A percentile compares a stretch with the other conserved stretches of the same genome.
Conservation (phyloP, 2,329 filamentous ascomycete genomes). For the Westerdykella ornata region DNA sequence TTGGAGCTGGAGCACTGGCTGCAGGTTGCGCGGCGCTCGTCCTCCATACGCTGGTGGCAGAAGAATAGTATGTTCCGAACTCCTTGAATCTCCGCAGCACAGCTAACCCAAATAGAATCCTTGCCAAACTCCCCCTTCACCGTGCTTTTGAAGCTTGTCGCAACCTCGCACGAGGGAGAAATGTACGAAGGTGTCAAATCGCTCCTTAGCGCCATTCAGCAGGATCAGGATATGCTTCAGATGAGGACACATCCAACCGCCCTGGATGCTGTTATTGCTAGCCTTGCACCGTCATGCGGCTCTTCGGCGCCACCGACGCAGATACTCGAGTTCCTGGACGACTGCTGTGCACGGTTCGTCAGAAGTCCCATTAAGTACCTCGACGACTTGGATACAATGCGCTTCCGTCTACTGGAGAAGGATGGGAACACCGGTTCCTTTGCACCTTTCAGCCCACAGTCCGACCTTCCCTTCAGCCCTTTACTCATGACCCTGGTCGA, state of each 20-base stretch:
- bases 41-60: slow-evolving; percentile 85
- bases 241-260: slow-evolving; percentile 35
- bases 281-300: slow-evolving; percentile 39
- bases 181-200: slow-evolving; percentile 48
- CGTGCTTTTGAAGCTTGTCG: slow-evolving; percentile 58
- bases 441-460: slow-evolving; percentile 3
- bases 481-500: slow-evolving; percentile 65
- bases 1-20: slow-evolving; percentile 78
- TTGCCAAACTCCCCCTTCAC: slow-evolving; percentile 63
- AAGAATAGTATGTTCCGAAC: slow-evolving; percentile 48
- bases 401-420: slow-evolving; percentile 13
- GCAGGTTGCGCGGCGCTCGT: slow-evolving; percentile 70
- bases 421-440: no score
- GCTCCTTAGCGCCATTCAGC: slow-evolving; percentile 55
- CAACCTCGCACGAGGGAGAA: slow-evolving; percentile 45
- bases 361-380: slow-evolving; percentile 78
- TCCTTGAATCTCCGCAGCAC: background rate
- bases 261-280: slow-evolving; percentile 44
- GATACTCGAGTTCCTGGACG: slow-evolving; percentile 70
- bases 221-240: slow-evolving; percentile 62
- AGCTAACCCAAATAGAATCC: slow-evolving; percentile 41
- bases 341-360: slow-evolving; percentile 69
- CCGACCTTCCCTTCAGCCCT: slow-evolving; percentile 50
- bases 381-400: slow-evolving; percentile 56
- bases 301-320: slow-evolving; percentile 20